Evolutionary conservation across 495 filamentous ascomycete species (phyloP).

Genomic region (Podospora tetraspora): DNA sequence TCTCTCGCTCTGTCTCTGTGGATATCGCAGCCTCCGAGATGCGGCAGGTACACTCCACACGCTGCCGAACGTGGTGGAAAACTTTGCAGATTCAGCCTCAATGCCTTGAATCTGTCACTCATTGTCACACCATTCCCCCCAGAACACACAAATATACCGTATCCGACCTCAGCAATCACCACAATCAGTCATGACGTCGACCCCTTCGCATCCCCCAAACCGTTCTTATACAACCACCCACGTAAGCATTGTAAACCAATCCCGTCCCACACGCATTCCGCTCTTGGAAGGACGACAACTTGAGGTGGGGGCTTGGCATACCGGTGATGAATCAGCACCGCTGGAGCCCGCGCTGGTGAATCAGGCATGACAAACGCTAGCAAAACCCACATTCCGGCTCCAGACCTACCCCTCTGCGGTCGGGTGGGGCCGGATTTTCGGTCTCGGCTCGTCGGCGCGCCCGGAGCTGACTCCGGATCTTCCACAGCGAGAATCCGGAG

Average conservation of each 20-base stretch:
- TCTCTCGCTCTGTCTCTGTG: neutral
- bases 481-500: neutral
- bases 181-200: neutral
- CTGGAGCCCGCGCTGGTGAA: neutral
- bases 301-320: neutral
- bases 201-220: neutral
- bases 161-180: neutral
- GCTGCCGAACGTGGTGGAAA: neutral
- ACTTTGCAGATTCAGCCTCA: neutral
- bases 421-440: neutral
- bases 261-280: neutral
- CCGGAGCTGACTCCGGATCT: neutral
- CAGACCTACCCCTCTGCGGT: neutral
- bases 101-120: neutral
- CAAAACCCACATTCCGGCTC: neutral
- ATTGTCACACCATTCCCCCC: neutral
- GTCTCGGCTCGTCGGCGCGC: neutral
- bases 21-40: neutral
- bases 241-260: constrained; percentile 1
- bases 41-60: neutral
- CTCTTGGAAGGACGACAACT: neutral
- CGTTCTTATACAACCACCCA: neutral
- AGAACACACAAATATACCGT: too few species aligned
- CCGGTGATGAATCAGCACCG: neutral
- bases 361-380: neutral